Conservation (phyloP, 2,329 filamentous ascomycete genomes). For the Trichoderma sp. region DNA sequence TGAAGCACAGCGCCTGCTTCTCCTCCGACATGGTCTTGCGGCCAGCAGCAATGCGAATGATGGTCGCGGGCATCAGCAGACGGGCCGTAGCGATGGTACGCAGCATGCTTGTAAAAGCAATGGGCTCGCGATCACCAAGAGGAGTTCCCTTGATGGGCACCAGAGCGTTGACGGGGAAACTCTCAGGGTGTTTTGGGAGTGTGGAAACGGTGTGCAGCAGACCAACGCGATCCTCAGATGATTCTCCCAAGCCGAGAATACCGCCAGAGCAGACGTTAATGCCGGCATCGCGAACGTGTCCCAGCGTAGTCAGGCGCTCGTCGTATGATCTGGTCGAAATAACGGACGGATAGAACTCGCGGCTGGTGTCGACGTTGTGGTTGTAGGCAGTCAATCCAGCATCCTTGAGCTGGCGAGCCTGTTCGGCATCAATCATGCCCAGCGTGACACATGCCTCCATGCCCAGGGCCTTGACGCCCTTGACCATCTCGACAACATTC, state of each 20-base stretch:
- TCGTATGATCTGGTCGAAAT: slow-evolving; percentile 88
- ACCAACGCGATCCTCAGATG: slow-evolving; percentile 75
- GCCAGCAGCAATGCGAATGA: slow-evolving; percentile 84
- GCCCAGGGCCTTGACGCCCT: slow-evolving; percentile 74
- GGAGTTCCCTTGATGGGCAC: slow-evolving; percentile 91
- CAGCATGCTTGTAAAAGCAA: slow-evolving; percentile 76
- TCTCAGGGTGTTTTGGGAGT: slow-evolving; percentile 80
- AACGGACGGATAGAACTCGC: slow-evolving; percentile 84
- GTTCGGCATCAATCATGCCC: slow-evolving; percentile 82
- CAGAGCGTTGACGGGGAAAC: slow-evolving; percentile 87
- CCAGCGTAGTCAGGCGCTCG: slow-evolving; percentile 77
- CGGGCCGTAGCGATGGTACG: slow-evolving; percentile 83
- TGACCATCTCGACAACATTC: slow-evolving; percentile 85
- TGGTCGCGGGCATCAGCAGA: slow-evolving; percentile 79
- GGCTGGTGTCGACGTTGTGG: slow-evolving; percentile 88
- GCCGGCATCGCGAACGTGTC: slow-evolving; percentile 79
- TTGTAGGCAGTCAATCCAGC: slow-evolving; percentile 91
- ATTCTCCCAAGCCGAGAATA: slow-evolving; percentile 83
- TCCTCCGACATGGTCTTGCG: slow-evolving; percentile 83
- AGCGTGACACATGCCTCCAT: slow-evolving; percentile 95
- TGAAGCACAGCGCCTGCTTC: slow-evolving; percentile 86
- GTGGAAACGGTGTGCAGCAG: slow-evolving; percentile 81
- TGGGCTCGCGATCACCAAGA: slow-evolving; percentile 70
- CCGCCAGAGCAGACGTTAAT: slow-evolving; percentile 90
- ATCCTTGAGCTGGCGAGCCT: slow-evolving; percentile 79